Percentiles rank a stretch among this genome's conserved stretches.
Conservation (phyloP, 768 basidiomycete species). For the Clitopilus passeckerianus region DNA sequence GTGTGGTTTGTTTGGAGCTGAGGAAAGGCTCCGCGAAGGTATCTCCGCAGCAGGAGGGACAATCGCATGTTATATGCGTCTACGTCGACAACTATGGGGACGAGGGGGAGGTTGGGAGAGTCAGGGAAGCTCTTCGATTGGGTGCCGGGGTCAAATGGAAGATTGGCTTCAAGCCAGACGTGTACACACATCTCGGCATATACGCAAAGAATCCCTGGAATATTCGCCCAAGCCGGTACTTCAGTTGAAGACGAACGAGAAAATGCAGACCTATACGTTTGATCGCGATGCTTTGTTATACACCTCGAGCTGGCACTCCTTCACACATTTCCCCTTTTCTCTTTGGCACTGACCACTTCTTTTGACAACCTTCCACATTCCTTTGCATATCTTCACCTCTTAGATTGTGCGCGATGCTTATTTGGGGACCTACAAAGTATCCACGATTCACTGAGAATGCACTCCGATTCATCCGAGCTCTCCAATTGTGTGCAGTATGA, state of each 20-base stretch:
- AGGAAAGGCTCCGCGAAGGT: constrained; percentile 28
- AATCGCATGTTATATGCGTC: constrained; percentile 31
- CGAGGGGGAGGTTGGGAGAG: constrained; percentile 18
- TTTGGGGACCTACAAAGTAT: no score
- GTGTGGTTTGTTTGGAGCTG: constrained; percentile 20
- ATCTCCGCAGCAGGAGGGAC: constrained; percentile 21
- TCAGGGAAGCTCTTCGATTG: constrained; percentile 26
- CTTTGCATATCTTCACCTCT: no score
- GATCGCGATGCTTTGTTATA: no score
- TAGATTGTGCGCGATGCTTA: no score
- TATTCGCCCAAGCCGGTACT: constrained; percentile 27
- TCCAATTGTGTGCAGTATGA: no score
- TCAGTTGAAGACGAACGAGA: background rate
- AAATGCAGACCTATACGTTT: no score
- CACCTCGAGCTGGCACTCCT: no score
- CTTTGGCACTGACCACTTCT: no score
- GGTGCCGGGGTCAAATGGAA: constrained; percentile 26
- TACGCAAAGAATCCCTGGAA: constrained; percentile 30
- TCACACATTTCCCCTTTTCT: no score
- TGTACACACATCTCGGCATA: constrained; percentile 32
- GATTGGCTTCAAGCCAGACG: constrained; percentile 35
- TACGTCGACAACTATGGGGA: constrained; percentile 25
- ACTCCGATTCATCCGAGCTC: no score
- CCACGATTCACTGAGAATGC: no score
- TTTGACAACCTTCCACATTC: no score